Evolutionary conservation across 2,329 filamentous ascomycete species (phyloP).

Genomic region (Ophiostoma montium): DNA sequence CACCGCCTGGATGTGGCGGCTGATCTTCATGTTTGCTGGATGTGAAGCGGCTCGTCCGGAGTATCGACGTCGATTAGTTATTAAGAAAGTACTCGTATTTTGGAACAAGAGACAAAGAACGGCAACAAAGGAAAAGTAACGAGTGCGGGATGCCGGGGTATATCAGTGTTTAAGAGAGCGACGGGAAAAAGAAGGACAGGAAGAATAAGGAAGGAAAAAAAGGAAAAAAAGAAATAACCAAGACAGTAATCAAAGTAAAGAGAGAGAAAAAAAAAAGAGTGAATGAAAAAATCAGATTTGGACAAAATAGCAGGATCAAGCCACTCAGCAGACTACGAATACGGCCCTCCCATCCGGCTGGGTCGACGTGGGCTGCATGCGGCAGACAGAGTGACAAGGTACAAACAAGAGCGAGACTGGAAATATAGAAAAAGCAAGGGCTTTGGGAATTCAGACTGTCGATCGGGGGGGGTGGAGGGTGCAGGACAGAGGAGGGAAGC

Average conservation of each 20-base stretch:
- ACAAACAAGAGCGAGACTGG: background rate
- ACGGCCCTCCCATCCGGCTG: background rate
- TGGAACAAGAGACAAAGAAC: no score
- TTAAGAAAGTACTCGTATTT: no score
- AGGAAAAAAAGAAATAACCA: background rate
- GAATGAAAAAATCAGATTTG: background rate
- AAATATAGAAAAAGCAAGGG: background rate
- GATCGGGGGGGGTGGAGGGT: background rate
- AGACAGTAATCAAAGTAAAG: no score
- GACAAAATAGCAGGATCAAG: no score
- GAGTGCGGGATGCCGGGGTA: background rate
- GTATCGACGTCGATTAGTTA: no score
- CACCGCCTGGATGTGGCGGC: conserved; percentile 8
- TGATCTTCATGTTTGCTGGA: conserved; percentile 8
- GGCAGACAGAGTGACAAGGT: background rate
- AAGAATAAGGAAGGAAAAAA: background rate
- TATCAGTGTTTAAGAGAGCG: background rate
- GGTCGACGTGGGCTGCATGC: background rate
- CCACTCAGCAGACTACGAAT: background rate
- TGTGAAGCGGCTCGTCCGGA: background rate
- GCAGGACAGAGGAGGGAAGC: background rate
- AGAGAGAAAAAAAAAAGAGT: background rate
- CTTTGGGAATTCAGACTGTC: background rate
- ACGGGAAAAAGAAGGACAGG: no score
- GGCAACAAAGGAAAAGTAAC: background rate